Evolutionary conservation across 495 filamentous ascomycete genomes (phyloP).

Genomic region (Aspergillus nidulans): DNA sequence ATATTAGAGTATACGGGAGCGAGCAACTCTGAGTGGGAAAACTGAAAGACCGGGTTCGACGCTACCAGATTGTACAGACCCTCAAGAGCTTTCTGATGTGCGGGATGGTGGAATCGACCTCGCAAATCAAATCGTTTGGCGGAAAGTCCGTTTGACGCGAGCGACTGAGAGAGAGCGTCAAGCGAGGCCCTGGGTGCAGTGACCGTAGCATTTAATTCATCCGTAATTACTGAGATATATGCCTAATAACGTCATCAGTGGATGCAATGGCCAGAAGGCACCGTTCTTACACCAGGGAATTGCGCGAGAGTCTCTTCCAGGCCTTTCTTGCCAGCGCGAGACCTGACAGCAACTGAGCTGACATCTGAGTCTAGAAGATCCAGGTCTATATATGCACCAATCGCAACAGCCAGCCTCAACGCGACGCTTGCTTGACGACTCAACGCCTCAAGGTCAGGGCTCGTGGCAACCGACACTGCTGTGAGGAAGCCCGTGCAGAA

Average conservation of each 20-base stretch:
- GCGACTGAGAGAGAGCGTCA: not conserved
- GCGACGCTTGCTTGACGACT: conserved; percentile 28
- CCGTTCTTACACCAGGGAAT: not conserved
- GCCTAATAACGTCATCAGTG: not conserved
- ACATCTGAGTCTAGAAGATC: not conserved
- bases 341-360: not conserved
- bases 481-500: conserved; percentile 38
- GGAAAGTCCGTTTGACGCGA: not conserved
- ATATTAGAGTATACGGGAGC: conserved; percentile 3
- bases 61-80: not conserved
- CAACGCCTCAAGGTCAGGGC: conserved; percentile 17
- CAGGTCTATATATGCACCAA: conserved; percentile 19
- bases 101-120: not conserved
- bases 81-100: not conserved
- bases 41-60: not conserved
- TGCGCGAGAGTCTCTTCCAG: not conserved
- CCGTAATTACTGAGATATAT: not conserved
- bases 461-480: conserved; percentile 31
- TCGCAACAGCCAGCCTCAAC: conserved; percentile 29
- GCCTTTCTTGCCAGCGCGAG: not conserved
- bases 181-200: not conserved
- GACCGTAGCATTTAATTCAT: not conserved
- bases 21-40: not conserved
- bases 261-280: not conserved
- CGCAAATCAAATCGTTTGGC: not conserved